Evolutionary conservation across 2,329 filamentous ascomycete genomes (phyloP).

Genomic region (Cladophialophora chaetospira): DNA sequence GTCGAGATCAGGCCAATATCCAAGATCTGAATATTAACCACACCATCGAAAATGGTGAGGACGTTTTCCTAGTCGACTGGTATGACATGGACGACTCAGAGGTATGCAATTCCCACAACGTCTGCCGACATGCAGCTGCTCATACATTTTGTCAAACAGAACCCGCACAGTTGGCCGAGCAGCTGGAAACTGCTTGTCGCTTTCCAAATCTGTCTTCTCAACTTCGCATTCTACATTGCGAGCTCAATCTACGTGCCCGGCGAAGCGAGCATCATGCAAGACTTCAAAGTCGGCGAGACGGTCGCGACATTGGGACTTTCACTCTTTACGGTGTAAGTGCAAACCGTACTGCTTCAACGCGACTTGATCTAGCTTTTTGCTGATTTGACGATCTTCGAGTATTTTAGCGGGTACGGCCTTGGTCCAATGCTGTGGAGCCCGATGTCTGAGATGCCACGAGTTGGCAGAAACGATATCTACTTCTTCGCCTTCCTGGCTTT

Average conservation of each 20-base stretch:
- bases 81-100: conserved; percentile 13
- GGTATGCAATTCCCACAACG: neutral
- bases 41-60: neutral
- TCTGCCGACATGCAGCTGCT: neutral
- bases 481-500: conserved; percentile 52
- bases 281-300: conserved; percentile 49
- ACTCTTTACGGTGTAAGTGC: conserved; percentile 49
- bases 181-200: neutral
- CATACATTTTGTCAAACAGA: neutral
- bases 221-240: conserved; percentile 53
- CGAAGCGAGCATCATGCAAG: conserved; percentile 41
- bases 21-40: neutral
- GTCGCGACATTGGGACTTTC: conserved; percentile 52
- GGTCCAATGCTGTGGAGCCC: conserved; percentile 50
- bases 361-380: neutral
- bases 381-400: neutral
- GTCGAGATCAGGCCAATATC: neutral
- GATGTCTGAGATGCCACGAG: conserved; percentile 52
- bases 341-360: neutral
- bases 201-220: conserved; percentile 47
- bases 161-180: neutral
- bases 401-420: conserved; percentile 44
- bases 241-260: conserved; percentile 55
- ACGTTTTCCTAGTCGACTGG: conserved; percentile 12
- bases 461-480: conserved; percentile 55